Evolutionary conservation across 306 rosid species (phyloP), one percentile per base, ranked within the genome.

Genomic region (peach (Prunus persica)): DNA sequence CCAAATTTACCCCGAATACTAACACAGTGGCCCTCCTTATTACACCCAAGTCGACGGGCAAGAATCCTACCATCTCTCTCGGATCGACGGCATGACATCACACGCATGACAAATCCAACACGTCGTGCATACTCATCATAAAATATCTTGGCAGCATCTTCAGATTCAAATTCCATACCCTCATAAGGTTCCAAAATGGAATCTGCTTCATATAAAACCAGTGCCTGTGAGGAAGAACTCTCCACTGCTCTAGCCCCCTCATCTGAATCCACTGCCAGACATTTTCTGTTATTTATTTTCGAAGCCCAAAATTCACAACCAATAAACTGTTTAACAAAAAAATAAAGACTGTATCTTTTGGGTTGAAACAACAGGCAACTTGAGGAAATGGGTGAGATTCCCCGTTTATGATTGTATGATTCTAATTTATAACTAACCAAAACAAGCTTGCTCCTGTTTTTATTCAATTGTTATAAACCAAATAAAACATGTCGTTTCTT

Each of bases 21-120:
- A 76, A 91, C 87, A 80, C 98, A 90, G 47, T 86, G 71, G 11
- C 98, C 98, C 77, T 93, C 98, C 86, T 93, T 93, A 73, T 93
- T 93, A 72, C 97, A 93, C 61, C 98, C 98, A 75, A 93, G 88
- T 73, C 98, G 88, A 66, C 98, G 97, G 54, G 97, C 97, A 69
- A 94, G 93, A 84, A 94, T 94, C 85, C 87, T 90, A 27, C 98
- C 98, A 83, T 94, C 98, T 83, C 91, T 88, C 74, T 94, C 98
- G 38, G 98, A 94, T 32, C 98, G 96, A 61, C 97, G 96, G 56
- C 98, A 91, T 55, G 98, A 91, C 98, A 94, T 94, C 66, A 94
- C 98, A 6, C 96, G 97, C 97, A 94, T 94, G 69, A 90, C 97
- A 84, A 94, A 94, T 73, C 98, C 97, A 46, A 94, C 66, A 28